These are phyloP conservation scores for Chalara sp. DNA, from an alignment of 2,329 filamentous ascomycete genomes.

Conservation along the genomic window DNA sequence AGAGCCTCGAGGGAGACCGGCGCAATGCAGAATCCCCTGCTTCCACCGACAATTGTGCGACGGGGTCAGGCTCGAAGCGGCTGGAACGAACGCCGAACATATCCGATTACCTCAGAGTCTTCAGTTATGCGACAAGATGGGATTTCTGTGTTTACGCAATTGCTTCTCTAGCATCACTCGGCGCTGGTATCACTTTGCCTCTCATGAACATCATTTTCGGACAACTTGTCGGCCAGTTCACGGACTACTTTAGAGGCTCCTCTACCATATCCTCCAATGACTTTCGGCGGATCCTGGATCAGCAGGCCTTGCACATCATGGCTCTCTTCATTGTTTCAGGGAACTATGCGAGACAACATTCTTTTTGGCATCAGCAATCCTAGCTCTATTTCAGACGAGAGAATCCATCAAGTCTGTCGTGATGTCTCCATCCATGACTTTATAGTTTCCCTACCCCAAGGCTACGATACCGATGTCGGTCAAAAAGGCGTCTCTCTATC, in stretches of 20 bases:
- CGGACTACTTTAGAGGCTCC: slow-evolving; percentile 27
- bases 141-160: too few species aligned
- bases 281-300: slow-evolving; percentile 15
- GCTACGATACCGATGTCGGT: slow-evolving; percentile 79
- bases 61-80: too few species aligned
- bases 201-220: slow-evolving; percentile 52
- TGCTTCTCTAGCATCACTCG: too few species aligned
- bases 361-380: slow-evolving; percentile 49
- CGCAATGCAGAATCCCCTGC: too few species aligned
- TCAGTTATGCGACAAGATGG: too few species aligned
- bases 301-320: slow-evolving; percentile 52
- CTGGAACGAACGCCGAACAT: too few species aligned
- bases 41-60: too few species aligned
- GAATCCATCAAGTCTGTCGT: slow-evolving; percentile 68
- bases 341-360: slow-evolving; percentile 63
- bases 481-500: slow-evolving; percentile 77
- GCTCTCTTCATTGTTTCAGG: slow-evolving; percentile 58
- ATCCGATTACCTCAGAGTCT: too few species aligned
- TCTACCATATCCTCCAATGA: slow-evolving; percentile 30
- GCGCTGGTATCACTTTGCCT: slow-evolving; percentile 30
- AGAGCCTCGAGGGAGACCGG: too few species aligned
- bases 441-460: slow-evolving; percentile 70
- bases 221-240: slow-evolving; percentile 37
- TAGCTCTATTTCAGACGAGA: slow-evolving; percentile 6
- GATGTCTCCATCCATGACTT: slow-evolving; percentile 91